Evolutionary conservation across 139 green algal genomes (phyloP).

Genomic region (Chlorella ohadii): DNA sequence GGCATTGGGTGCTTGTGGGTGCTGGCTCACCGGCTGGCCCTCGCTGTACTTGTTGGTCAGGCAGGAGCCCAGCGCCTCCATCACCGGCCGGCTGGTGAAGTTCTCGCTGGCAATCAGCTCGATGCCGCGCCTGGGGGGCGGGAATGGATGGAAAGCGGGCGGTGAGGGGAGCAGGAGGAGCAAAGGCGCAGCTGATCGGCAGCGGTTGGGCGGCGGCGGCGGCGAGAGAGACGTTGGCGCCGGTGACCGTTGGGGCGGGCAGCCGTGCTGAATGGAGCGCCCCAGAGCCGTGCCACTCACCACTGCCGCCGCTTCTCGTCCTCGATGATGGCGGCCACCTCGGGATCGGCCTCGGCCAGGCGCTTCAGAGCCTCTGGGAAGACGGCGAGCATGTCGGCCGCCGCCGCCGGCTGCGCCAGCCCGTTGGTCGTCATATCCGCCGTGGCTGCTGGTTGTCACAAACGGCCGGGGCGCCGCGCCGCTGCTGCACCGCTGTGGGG

Average conservation of each 20-base stretch:
- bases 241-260: neutral
- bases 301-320: conserved; percentile 95
- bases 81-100: conserved; percentile 93
- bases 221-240: too few species aligned
- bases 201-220: neutral
- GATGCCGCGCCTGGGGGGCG: conserved; percentile 86
- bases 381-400: conserved; percentile 61
- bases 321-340: conserved; percentile 91
- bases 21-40: conserved; percentile 83
- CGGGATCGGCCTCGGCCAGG: conserved; percentile 87
- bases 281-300: conserved; percentile 43
- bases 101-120: conserved; percentile 99
- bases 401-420: neutral
- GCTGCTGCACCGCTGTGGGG: neutral
- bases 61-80: conserved; percentile 95
- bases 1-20: too few species aligned
- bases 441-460: neutral
- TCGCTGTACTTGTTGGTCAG: conserved; percentile 99
- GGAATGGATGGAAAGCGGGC: too few species aligned
- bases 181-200: neutral
- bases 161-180: neutral
- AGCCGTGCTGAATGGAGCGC: neutral
- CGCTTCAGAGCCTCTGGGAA: conserved; percentile 85
- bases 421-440: conserved; percentile 22
- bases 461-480: neutral